A percentile compares a stretch with the other conserved stretches of the same genome.
These are phyloP conservation scores for Stachybotrys echinatus DNA, from an alignment of 2,329 filamentous ascomycete species.

Conservation along the genomic window DNA sequence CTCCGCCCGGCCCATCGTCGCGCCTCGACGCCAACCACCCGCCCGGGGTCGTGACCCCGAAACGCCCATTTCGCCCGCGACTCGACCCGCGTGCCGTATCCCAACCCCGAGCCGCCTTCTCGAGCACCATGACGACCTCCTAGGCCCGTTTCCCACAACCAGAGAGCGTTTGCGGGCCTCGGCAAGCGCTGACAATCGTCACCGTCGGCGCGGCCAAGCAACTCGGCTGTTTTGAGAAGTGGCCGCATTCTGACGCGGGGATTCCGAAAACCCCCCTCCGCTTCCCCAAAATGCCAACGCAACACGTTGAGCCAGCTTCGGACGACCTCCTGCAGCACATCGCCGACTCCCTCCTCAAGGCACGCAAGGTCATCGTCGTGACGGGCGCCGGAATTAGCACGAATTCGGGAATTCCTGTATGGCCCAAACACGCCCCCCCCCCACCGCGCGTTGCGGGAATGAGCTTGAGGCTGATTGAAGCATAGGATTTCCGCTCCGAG, in stretches of 20 bases:
- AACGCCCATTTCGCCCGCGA: not conserved
- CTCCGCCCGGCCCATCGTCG: too few species aligned
- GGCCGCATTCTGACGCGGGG: not conserved
- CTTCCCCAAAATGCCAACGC: conserved; percentile 48
- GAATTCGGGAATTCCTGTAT: conserved; percentile 69
- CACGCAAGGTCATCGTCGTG: conserved; percentile 64
- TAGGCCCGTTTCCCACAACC: too few species aligned
- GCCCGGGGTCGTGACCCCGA: not conserved
- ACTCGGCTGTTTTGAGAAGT: not conserved
- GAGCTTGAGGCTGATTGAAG: not conserved
- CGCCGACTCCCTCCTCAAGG: conserved; percentile 58
- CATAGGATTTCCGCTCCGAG: conserved; percentile 65
- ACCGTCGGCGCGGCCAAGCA: not conserved
- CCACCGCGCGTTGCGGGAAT: conserved; percentile 6
- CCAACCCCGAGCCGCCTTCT: too few species aligned
- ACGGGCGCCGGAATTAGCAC: conserved; percentile 72
- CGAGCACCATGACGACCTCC: not conserved
- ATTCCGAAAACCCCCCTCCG: conserved; percentile 2
- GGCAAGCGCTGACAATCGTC: too few species aligned
- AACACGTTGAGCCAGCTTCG: conserved; percentile 47
- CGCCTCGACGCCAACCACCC: too few species aligned
- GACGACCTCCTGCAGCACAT: conserved; percentile 56
- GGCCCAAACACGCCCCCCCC: conserved; percentile 4
- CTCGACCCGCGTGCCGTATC: too few species aligned
- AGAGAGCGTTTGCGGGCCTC: too few species aligned